These are phyloP conservation scores for Globisporangium alternatum DNA, from an alignment of 352 stramenopile species.

Conservation along the genomic window DNA sequence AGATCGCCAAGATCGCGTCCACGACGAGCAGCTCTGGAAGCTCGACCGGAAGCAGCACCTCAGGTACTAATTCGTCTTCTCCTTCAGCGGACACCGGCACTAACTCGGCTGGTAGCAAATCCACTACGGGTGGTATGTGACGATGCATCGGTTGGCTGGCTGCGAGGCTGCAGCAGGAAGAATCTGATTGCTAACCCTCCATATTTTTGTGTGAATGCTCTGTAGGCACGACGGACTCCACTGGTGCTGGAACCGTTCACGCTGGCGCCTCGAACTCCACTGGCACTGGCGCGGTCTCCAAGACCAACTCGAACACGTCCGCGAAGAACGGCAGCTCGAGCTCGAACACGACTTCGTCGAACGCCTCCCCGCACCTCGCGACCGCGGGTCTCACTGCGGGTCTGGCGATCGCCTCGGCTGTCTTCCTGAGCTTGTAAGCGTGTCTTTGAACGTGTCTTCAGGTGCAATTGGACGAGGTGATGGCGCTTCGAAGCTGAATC, in stretches of 20 bases:
- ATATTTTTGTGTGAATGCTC: background rate
- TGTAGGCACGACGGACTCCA: slow-evolving; percentile 10
- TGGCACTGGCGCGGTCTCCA: slow-evolving; percentile 14
- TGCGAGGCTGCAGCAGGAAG: background rate
- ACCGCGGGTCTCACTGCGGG: slow-evolving; percentile 29
- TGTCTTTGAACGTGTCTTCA: background rate
- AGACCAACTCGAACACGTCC: slow-evolving; percentile 22
- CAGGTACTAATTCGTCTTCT: slow-evolving; percentile 12
- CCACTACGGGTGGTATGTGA: slow-evolving; percentile 8
- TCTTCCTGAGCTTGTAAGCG: slow-evolving; percentile 39
- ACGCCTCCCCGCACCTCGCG: slow-evolving; percentile 24
- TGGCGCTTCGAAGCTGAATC: background rate
- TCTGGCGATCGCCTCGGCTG: slow-evolving; percentile 31
- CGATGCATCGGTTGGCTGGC: slow-evolving; percentile 5
- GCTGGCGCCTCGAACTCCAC: slow-evolving; percentile 13
- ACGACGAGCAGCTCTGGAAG: slow-evolving; percentile 20
- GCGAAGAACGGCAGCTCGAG: slow-evolving; percentile 15
- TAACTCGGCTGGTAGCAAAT: background rate
- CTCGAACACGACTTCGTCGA: slow-evolving; percentile 18
- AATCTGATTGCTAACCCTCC: background rate
- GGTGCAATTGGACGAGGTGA: background rate
- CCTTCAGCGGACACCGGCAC: background rate
- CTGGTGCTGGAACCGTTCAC: slow-evolving; percentile 17
- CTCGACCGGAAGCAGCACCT: slow-evolving; percentile 17
- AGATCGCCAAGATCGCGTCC: slow-evolving; percentile 37